Evolutionary conservation across 768 basidiomycete genomes (phyloP).

Genomic region (Xerocomellus intermedius): DNA sequence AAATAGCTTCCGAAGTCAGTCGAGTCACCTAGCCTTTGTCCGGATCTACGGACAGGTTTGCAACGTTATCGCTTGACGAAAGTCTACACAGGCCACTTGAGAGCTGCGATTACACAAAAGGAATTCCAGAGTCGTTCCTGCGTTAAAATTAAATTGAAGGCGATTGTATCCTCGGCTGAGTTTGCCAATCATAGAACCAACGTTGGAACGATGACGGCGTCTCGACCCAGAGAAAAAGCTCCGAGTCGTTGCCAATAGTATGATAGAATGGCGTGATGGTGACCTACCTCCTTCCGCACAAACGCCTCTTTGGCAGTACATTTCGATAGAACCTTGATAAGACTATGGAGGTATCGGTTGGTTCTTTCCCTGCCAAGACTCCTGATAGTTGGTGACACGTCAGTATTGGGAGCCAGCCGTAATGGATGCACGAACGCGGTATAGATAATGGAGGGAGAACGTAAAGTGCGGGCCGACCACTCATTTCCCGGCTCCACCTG

Average conservation of each 20-base stretch:
- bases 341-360: background rate
- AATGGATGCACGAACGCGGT: background rate
- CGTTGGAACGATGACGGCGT: background rate
- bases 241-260: background rate
- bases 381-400: background rate
- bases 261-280: background rate
- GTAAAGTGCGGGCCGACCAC: too few relatives aligned
- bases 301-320: slow-evolving; percentile 3
- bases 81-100: background rate
- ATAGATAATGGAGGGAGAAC: background rate
- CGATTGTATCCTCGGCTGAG: background rate
- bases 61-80: background rate
- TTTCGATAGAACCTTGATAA: background rate
- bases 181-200: background rate
- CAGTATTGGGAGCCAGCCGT: background rate
- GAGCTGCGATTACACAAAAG: background rate
- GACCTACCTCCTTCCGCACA: slow-evolving; percentile 1
- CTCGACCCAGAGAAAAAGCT: background rate
- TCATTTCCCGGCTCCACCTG: background rate
- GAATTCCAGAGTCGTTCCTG: background rate
- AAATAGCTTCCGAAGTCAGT: background rate
- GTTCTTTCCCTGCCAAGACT: background rate
- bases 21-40: too few relatives aligned
- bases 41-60: background rate
- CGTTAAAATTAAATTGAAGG: background rate